A percentile compares a stretch with the other conserved stretches of the same genome.
Conservation (phyloP, 1,284 basidiomycete genomes). For the Fereydounia khargensis region DNA sequence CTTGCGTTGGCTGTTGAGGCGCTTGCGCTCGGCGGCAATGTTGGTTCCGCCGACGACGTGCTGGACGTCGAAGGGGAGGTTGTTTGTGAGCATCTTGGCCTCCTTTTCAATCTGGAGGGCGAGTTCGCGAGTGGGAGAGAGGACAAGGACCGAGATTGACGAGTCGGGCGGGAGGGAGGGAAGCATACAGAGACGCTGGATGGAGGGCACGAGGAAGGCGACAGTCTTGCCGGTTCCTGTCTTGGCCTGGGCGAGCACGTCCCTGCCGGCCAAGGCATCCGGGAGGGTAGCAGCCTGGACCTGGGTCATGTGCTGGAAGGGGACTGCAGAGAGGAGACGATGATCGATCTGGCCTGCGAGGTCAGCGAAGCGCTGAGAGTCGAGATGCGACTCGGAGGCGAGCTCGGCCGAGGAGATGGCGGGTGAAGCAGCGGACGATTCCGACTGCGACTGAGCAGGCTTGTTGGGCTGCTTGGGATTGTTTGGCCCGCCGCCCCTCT, state of each 20-base stretch:
- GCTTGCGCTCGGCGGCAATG: slow-evolving; percentile 53
- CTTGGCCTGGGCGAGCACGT: slow-evolving; percentile 74
- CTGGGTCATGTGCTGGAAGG: slow-evolving; percentile 59
- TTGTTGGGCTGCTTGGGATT: no score
- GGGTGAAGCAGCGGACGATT: slow-evolving; percentile 11
- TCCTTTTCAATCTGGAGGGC: slow-evolving; percentile 59
- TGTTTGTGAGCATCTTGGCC: slow-evolving; percentile 39
- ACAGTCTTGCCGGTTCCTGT: slow-evolving; percentile 92
- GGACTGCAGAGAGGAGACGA: slow-evolving; percentile 48
- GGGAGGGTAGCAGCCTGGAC: slow-evolving; percentile 62
- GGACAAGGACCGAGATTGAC: slow-evolving; percentile 57
- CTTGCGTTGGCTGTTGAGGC: slow-evolving; percentile 42
- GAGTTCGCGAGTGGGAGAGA: slow-evolving; percentile 62
- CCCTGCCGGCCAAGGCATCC: slow-evolving; percentile 58
- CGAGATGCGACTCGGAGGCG: slow-evolving; percentile 23
- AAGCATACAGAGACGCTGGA: slow-evolving; percentile 63
- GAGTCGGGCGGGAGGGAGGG: slow-evolving; percentile 26
- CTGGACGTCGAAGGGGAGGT: slow-evolving; percentile 50
- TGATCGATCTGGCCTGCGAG: slow-evolving; percentile 29
- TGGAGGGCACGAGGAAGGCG: slow-evolving; percentile 82
- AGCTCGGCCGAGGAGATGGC: slow-evolving; percentile 11
- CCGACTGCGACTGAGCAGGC: slow-evolving; percentile 10
- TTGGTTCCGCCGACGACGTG: slow-evolving; percentile 61
- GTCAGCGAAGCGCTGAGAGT: slow-evolving; percentile 24
- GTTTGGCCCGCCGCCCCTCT: no score